Base-by-base conservation (phyloP, 2,329 filamentous ascomycete genomes). In the Arachnopeziza araneosa region DNA sequence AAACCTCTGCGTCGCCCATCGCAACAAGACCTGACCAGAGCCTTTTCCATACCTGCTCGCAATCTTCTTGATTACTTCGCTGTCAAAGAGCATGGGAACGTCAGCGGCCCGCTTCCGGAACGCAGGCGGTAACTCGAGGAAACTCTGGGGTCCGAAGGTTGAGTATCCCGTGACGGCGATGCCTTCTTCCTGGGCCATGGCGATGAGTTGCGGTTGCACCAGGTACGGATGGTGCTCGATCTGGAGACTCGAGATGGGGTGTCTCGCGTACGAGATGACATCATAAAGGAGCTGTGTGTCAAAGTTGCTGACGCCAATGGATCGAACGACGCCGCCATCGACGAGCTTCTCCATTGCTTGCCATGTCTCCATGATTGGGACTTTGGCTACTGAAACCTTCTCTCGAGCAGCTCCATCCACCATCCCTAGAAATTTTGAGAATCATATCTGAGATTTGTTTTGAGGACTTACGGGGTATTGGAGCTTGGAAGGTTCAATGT, bases 161-260 rank as follows among this genome's bases (percentile, higher is more conserved):
- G 82, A 86, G 78, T 88, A 89, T 24, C 83, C 86, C 2, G 85
- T 88, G 44, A 89, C 77, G 52, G 75, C 75, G 62, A 89, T 83
- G 52, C 77, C 77, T 68, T 84, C 74, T 67, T 79, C 77, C 72
- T 84, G 78, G 57, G 82, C 83, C 66, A 84, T 79, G 58, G 80
- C 71, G 69, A 93, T 75, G 55, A 95, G 83, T 60, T 84, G 79
- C 63, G 79, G 74, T 80, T 95, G 90, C 64, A 88, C 86, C 59
- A 93, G 84, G 82, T 91, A 93, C 24, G 90, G 90, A 81, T 95
- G 90, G 78, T 92, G 89, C 80, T 95, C 90, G 75, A 95, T 86
- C 81, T 95, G 90, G 63, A 93, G 85, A 87, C 85, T 56, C 88
- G 87, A 24, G 88, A 88, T 53, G 78, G 80, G 76, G 90, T 83